Conservation (phyloP, 305 asterid genomes). For the Solanum hybrid region DNA sequence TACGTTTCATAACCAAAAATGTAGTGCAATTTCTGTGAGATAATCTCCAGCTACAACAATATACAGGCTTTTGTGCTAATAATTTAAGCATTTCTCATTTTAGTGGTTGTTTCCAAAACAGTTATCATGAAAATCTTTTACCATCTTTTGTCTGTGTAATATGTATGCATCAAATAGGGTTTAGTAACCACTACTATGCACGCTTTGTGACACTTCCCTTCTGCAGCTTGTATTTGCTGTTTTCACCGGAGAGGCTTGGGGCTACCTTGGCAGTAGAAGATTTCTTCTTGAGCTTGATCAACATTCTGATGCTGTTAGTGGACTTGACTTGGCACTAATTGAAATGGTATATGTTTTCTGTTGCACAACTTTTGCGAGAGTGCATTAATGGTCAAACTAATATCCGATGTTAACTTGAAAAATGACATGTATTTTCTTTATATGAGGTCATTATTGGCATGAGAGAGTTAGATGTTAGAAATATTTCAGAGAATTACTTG, state of each 20-base stretch:
- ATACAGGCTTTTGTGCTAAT: not conserved
- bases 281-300: conserved; percentile 71
- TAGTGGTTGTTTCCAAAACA: not conserved
- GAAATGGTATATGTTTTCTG: conserved; percentile 46
- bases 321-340: conserved; percentile 54
- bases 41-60: not conserved
- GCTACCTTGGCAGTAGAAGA: conserved; percentile 94
- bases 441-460: not conserved
- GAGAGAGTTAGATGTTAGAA: not conserved
- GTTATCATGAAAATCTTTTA: not conserved
- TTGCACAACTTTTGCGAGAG: not conserved
- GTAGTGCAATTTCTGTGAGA: not conserved
- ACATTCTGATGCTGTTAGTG: conserved; percentile 60
- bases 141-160: not conserved
- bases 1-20: not conserved
- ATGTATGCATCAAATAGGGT: not conserved
- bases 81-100: not conserved
- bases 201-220: conserved; percentile 8
- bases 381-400: not conserved
- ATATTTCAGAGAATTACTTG: not conserved
- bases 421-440: not conserved
- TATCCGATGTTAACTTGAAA: not conserved
- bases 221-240: conserved; percentile 84
- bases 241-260: conserved; percentile 99
- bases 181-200: not conserved